These are phyloP conservation scores for Penicillium bovifimosum DNA, from an alignment of 495 filamentous ascomycete species.

Conservation along the genomic window DNA sequence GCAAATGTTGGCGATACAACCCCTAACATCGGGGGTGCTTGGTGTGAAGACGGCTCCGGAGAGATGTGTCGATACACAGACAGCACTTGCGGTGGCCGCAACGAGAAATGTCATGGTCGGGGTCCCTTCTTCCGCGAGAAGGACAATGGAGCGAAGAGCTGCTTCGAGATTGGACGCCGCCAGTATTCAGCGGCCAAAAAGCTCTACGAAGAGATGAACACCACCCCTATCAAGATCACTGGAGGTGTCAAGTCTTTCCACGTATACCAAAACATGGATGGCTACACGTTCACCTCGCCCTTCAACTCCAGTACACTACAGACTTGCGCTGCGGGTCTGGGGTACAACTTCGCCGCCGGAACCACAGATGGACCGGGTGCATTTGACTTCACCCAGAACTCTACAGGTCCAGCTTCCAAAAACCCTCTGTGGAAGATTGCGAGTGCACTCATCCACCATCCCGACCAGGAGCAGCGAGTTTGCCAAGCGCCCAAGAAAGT, in stretches of 20 bases:
- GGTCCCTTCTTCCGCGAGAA: slow-evolving; percentile 72
- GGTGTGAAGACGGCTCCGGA: slow-evolving; percentile 70
- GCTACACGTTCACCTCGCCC: slow-evolving; percentile 64
- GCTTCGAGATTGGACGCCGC: slow-evolving; percentile 65
- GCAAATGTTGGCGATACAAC: slow-evolving; percentile 90
- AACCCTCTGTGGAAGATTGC: slow-evolving; percentile 83
- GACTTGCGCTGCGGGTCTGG: slow-evolving; percentile 89
- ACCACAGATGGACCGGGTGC: slow-evolving; percentile 90
- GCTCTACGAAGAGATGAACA: slow-evolving; percentile 52
- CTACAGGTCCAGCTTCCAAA: slow-evolving; percentile 57
- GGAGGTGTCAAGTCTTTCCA: slow-evolving; percentile 69
- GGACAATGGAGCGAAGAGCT: slow-evolving; percentile 66
- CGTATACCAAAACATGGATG: slow-evolving; percentile 67
- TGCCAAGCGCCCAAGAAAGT: slow-evolving; percentile 88
- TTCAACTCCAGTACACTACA: slow-evolving; percentile 63
- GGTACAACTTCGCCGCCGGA: slow-evolving; percentile 90
- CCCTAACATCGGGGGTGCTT: slow-evolving; percentile 84
- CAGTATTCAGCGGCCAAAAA: slow-evolving; percentile 60
- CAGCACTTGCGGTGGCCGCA: slow-evolving; percentile 73
- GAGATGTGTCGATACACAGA: slow-evolving; percentile 63
- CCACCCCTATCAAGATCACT: slow-evolving; percentile 39
- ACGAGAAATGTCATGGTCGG: slow-evolving; percentile 74
- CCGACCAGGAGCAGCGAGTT: slow-evolving; percentile 61
- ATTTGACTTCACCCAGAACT: slow-evolving; percentile 92
- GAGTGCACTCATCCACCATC: slow-evolving; percentile 63